Conservation (phyloP, 2,329 filamentous ascomycete genomes). For the Pseudopyrenochaeta lycopersici region DNA sequence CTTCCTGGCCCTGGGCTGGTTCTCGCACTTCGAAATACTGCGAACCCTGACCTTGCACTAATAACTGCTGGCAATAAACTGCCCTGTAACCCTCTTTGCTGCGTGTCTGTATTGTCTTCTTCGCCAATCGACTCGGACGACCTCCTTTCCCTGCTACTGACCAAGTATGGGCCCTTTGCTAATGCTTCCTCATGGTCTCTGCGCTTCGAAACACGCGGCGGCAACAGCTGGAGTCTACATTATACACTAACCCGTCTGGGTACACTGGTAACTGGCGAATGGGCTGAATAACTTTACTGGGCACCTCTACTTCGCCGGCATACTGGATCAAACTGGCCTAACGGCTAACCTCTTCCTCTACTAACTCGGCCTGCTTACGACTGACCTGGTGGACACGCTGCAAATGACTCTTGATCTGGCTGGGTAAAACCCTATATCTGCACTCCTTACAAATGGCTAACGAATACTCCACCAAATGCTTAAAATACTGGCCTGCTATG, state of each 20-base stretch:
- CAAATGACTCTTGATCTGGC: constrained; percentile 10
- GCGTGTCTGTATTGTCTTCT: not conserved
- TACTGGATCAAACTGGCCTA: constrained; percentile 1
- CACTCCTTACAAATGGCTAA: constrained; percentile 2
- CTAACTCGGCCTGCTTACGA: constrained; percentile 1
- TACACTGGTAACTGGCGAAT: not conserved
- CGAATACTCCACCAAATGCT: constrained; percentile 11
- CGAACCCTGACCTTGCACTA: constrained; percentile 6
- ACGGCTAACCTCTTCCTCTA: not conserved
- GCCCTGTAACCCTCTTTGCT: constrained; percentile 6
- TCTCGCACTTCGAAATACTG: constrained; percentile 20
- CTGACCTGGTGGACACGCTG: not conserved
- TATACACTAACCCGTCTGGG: constrained; percentile 1
- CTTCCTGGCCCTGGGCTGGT: not conserved
- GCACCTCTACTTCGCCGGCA: constrained; percentile 2
- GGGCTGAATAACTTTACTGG: not conserved
- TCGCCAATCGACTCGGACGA: not conserved
- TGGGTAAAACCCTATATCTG: not conserved
- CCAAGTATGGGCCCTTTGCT: constrained; percentile 3
- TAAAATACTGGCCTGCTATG: constrained; percentile 17
- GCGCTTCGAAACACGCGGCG: constrained; percentile 1
- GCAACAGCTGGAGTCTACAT: constrained; percentile 9
- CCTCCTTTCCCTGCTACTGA: constrained; percentile 3
- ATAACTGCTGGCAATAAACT: constrained; percentile 8
- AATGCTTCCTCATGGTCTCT: constrained; percentile 7